Evolutionary conservation across 2,329 filamentous ascomycete genomes (phyloP).

Genomic region (Neofusicoccum umdonicola): DNA sequence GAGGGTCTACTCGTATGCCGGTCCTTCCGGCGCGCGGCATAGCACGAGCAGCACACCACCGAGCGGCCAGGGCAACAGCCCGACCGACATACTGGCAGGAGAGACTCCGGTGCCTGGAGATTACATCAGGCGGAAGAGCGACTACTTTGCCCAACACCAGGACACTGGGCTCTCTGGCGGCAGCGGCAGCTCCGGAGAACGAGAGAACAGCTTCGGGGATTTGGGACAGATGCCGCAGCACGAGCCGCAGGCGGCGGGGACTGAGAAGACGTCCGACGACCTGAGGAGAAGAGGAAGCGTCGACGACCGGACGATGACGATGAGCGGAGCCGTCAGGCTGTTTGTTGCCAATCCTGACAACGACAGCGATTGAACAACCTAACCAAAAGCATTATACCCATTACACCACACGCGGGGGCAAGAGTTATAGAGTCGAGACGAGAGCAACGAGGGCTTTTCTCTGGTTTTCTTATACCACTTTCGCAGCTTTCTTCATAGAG

Average conservation of each 20-base stretch:
- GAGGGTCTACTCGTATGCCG: slow-evolving; percentile 34
- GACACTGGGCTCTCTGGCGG: slow-evolving; percentile 42
- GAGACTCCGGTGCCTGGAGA: slow-evolving; percentile 46
- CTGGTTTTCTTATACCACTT: slow-evolving; percentile 10
- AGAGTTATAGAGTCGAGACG: slow-evolving; percentile 11
- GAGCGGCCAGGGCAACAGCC: slow-evolving; percentile 42
- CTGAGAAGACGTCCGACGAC: slow-evolving; percentile 58
- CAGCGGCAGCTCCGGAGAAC: slow-evolving; percentile 43
- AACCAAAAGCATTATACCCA: slow-evolving; percentile 15
- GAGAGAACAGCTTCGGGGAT: slow-evolving; percentile 55
- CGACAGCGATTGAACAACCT: slow-evolving; percentile 44
- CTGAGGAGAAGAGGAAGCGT: slow-evolving; percentile 75
- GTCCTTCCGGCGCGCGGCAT: slow-evolving; percentile 46
- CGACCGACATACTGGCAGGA: slow-evolving; percentile 41
- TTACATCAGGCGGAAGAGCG: slow-evolving; percentile 21
- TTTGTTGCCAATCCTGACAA: slow-evolving; percentile 82
- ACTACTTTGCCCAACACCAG: slow-evolving; percentile 44
- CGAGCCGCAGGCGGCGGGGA: slow-evolving; percentile 40
- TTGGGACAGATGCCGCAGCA: slow-evolving; percentile 51
- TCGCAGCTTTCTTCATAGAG: neutral
- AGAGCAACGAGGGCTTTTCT: slow-evolving; percentile 14
- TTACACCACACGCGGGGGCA: slow-evolving; percentile 10
- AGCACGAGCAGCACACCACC: slow-evolving; percentile 56
- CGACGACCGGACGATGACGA: slow-evolving; percentile 76
- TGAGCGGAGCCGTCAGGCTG: slow-evolving; percentile 64